Evolutionary conservation across 2,329 filamentous ascomycete genomes (phyloP), one percentile per base, ranked within the genome.

Genomic region (Aspergillus sp.): DNA sequence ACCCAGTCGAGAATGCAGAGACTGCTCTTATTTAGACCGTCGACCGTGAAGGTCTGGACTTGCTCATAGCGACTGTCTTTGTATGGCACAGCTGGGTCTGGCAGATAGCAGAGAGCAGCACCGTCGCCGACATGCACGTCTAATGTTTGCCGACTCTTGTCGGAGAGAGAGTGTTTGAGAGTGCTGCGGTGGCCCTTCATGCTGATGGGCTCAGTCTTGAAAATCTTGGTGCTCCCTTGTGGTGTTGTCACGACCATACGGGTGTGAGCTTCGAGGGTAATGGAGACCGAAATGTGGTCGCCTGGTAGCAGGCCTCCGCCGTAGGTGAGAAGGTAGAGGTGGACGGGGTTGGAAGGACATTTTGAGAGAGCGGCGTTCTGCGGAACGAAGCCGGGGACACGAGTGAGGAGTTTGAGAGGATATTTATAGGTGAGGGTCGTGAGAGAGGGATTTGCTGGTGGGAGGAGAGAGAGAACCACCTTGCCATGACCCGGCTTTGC

Each of bases 1-100:
- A 98, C 92, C 95, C 95, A 99, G 75, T 99, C 95, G 49, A 96
- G 80, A 2, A 96, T 83, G 71, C 92, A 96, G 13, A 98, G 78
- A 42, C 89, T 67, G 82, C 85, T 77, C 56, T 71, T 75, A 59
- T 69, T 75, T 25, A 21, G 23, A 2, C 53, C 53, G 53, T 80
- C 80, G 54, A 89, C 76, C 38, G 84, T 84, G 75, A 97, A 97
- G 19, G 87, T 84, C 75, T 98, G 95, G 15, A 81, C 83, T 77
- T 98, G 95, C 68, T 90, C 86, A 76, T 96, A 98, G 47, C 90
- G 86, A 70, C 91, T 96, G 63, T 86, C 84, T 62, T 87, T 88
- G 73, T 96, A 98, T 0, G 95, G 95, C 73, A 97, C 94, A 3
- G 96, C 90, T 0, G 95, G 95, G 73, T 99, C 95, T 0, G 95